A percentile compares a stretch with the other conserved stretches of the same genome.
These are phyloP conservation scores for Plasmodium chabaudi DNA, from an alignment of 169 alveolate genomes.

Conservation along the genomic window DNA sequence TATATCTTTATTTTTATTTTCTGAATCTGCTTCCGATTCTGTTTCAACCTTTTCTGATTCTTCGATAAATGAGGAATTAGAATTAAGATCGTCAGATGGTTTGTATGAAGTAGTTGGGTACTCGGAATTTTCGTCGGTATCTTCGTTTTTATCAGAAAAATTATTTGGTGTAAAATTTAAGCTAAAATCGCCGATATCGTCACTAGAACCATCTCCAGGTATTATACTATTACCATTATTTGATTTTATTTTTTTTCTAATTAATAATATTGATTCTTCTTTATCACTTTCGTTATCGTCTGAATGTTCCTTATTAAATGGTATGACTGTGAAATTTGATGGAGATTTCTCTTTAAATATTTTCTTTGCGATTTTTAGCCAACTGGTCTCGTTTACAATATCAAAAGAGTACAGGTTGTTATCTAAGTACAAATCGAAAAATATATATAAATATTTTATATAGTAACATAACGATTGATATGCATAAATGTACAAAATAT, in stretches of 20 bases:
- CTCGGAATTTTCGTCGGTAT: neutral
- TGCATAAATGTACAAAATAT: neutral
- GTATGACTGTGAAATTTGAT: conserved; percentile 36
- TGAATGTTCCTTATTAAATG: conserved; percentile 27
- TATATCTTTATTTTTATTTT: neutral
- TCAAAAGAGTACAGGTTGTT: conserved; percentile 36
- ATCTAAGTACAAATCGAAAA: conserved; percentile 4
- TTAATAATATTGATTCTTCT: conserved; percentile 30
- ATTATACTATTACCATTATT: neutral
- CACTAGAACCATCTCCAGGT: neutral
- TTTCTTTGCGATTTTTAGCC: conserved; percentile 33
- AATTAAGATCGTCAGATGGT: neutral
- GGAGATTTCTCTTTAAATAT: conserved; percentile 23
- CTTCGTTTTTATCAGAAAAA: neutral
- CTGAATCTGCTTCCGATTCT: neutral
- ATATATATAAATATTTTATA: conserved; percentile 7
- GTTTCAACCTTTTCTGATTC: neutral
- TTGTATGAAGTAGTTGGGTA: neutral
- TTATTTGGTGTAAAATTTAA: neutral
- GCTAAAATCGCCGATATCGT: neutral
- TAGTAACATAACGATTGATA: neutral
- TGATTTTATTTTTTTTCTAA: conserved; percentile 36
- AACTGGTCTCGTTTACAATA: conserved; percentile 6
- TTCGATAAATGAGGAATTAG: neutral
- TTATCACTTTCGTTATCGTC: neutral